Base-by-base conservation (phyloP, 805 yeast genomes). In the Lipomyces starkeyi region DNA sequence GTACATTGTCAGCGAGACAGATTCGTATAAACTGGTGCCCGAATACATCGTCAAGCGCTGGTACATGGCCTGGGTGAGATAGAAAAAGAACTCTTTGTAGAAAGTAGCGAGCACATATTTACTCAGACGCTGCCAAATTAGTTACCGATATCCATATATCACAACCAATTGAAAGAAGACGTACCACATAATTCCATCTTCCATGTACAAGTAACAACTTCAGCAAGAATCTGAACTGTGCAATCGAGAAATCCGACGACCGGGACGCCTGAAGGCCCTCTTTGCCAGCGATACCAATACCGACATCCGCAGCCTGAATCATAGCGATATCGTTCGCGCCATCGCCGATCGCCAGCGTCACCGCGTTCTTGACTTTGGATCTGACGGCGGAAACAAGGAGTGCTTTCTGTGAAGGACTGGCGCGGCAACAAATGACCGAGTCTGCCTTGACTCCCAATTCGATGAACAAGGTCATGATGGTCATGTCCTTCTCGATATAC, bases 271-370 rank as follows among this genome's bases (percentile, higher is more conserved):
- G 99, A 56, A 95, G 81, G 1, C 99, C 99, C 79, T 95, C 99
- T 73, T 90, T 91, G 49, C 99, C 99, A 0, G 98, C 93, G 63
- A 95, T 95, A 35, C 99, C 99, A 70, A 95, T 86, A 35, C 99
- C 99, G 65, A 95, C 92, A 78, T 95, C 98, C 0, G 99, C 99
- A 75, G 96, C 90, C 80, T 95, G 98, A 70, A 95, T 95, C 99
- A 95, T 95, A 0, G 99, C 98, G 76, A 95, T 93, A 79, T 95
- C 99, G 77, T 95, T 95, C 1, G 99, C 99, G 71, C 99, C 99
- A 80, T 95, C 99, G 7, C 99, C 99, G 76, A 95, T 91, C 0
- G 99, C 99, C 69, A 95, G 83, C 0, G 98, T 92, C 5, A 95
- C 97, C 54, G 91, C 84, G 1, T 80, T 80, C 61, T 84, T 87